Base-by-base conservation (phyloP, 345 rosid genomes). In the Physaria fendleri region DNA sequence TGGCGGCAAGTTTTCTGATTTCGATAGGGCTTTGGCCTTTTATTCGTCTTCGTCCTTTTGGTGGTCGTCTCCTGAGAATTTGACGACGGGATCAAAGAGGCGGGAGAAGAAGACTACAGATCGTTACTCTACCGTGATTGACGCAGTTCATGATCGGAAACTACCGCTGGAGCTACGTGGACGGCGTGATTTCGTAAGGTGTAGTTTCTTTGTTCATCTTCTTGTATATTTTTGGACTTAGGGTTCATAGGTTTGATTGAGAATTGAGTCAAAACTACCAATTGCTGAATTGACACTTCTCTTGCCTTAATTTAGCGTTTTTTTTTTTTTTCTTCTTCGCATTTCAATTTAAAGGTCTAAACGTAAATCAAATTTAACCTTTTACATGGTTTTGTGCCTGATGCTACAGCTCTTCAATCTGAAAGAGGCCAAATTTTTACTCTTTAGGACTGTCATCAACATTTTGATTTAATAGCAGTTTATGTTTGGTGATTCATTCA, bases 141-240 rank as follows among this genome's bases (percentile, higher is more conserved):
- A 84, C 61, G 85, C 85, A 59, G 84, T 81, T 42, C 82, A 91
- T 38, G 93, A 88, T 65, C 83, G 88, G 27, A 85, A 88, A 69
- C 95, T 91, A 21, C 96, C 96, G 4, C 88, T 92, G 2, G 96
- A 88, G 63, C 84, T 91, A 67, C 95, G 96, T 22, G 98, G 98
- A 25, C 86, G 75, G 11, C 88, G 90, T 52, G 79, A 81, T 67
- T 44, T 76, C 59, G 82, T 88, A 58, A 79, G 93, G 95, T 91
- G 8, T 14, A 17, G 28, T 34, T 22, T 49, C 25, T 20, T 1
- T 20, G 27, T 44, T 55, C 32, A 42, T 21, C 35, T 44, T 45
- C 27, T 44, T 10, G 50, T 41, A 12, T 20, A 16, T 35, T 17
- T 4, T 8, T 29, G 32, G 15, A 35, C 4, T 39, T 42, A 41